These are phyloP conservation scores for Circinella minor DNA, from an alignment of 371 early-diverging fungal species.

Conservation along the genomic window DNA sequence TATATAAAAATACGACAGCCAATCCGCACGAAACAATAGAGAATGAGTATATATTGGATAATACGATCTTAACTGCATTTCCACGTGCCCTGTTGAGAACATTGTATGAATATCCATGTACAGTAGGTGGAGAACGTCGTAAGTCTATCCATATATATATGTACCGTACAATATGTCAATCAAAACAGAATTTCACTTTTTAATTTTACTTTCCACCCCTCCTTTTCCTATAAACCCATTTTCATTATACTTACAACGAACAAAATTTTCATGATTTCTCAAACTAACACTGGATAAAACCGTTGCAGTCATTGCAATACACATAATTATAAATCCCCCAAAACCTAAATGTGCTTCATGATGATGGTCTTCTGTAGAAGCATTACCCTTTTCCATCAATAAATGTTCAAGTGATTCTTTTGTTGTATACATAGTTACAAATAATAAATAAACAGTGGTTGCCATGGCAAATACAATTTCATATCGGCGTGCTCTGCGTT, in stretches of 20 bases:
- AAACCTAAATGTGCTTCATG: conserved; percentile 35
- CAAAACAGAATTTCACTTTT: no score
- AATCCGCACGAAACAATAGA: conserved; percentile 40
- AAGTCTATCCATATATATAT: conserved; percentile 23
- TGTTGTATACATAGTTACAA: conserved; percentile 70
- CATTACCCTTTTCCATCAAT: conserved; percentile 38
- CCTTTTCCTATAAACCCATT: background rate
- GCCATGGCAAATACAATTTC: conserved; percentile 66
- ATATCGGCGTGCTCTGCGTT: conserved; percentile 56
- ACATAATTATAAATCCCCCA: conserved; percentile 44
- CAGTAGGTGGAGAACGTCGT: conserved; percentile 40
- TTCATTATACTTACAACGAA: conserved; percentile 44
- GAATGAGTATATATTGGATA: conserved; percentile 42
- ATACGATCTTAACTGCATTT: conserved; percentile 32
- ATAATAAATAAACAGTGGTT: conserved; percentile 62
- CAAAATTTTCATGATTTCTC: conserved; percentile 63
- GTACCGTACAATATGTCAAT: no score
- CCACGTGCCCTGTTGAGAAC: conserved; percentile 47
- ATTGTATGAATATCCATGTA: conserved; percentile 52
- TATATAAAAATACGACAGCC: conserved; percentile 25
- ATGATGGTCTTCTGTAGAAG: conserved; percentile 38
- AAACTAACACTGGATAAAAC: conserved; percentile 55
- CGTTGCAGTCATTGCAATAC: conserved; percentile 51
- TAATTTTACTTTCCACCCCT: background rate
- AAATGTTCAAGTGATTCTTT: conserved; percentile 70